A percentile compares a stretch with the other conserved stretches of the same genome.
Evolutionary conservation across 495 filamentous ascomycete species (phyloP).

Genomic region (Aspergillus leporis): DNA sequence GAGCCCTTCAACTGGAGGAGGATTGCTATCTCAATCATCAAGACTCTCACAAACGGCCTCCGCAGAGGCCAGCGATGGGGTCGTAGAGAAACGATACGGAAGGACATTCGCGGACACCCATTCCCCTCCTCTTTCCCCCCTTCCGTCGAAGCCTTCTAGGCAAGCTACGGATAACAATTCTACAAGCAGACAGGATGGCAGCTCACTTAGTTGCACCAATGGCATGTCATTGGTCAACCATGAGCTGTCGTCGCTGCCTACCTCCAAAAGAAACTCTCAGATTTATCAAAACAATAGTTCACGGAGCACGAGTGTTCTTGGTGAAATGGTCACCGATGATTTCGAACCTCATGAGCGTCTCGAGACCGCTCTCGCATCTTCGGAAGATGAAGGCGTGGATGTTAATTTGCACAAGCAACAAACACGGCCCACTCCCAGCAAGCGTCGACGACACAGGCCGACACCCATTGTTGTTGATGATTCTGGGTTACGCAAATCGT

Average conservation of each 20-base stretch:
- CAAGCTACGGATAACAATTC: constrained; percentile 14
- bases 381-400: constrained; percentile 43
- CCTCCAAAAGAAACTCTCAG: constrained; percentile 19
- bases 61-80: neutral
- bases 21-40: constrained; percentile 1
- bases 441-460: constrained; percentile 14
- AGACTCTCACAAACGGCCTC: neutral
- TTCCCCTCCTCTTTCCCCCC: constrained; percentile 33
- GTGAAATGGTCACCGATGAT: constrained; percentile 27
- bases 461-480: constrained; percentile 15
- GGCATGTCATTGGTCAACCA: constrained; percentile 6
- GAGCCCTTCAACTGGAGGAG: neutral
- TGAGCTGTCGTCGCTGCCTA: constrained; percentile 12
- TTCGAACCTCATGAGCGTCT: constrained; percentile 18
- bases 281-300: constrained; percentile 33
- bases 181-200: constrained; percentile 21
- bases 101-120: constrained; percentile 30
- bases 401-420: constrained; percentile 8
- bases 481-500: constrained; percentile 6
- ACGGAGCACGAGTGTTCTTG: constrained; percentile 25
- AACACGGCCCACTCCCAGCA: constrained; percentile 14
- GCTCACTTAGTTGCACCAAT: constrained; percentile 13
- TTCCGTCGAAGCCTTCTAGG: constrained; percentile 26
- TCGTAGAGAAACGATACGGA: constrained; percentile 4
- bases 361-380: constrained; percentile 43